Conservation (phyloP, 306 rosid species). For the cucumber (Cucumis sativus) region Cucumber_9930_V3 NC_026655.2:32341501-32342000, state of each 20-base stretch:
- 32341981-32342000: background rate
- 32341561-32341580: background rate
- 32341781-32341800: background rate
- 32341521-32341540: background rate
- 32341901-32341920: background rate
- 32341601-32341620: background rate
- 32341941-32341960: background rate
- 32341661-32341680: background rate
- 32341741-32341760: background rate
- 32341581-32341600: background rate
- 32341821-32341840: background rate
- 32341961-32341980: background rate
- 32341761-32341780: background rate
- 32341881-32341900: background rate
- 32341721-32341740: background rate
- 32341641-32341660: background rate
- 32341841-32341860: slow-evolving; percentile 2
- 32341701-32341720: background rate
- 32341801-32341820: background rate
- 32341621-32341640: slow-evolving; percentile 4
- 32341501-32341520: background rate
- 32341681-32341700: background rate
- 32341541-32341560: background rate
- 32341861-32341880: background rate
- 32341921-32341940: background rate